Evolutionary conservation across 78 protist genomes (phyloP).

Genomic region (Tieghemostelium lacteum): DNA sequence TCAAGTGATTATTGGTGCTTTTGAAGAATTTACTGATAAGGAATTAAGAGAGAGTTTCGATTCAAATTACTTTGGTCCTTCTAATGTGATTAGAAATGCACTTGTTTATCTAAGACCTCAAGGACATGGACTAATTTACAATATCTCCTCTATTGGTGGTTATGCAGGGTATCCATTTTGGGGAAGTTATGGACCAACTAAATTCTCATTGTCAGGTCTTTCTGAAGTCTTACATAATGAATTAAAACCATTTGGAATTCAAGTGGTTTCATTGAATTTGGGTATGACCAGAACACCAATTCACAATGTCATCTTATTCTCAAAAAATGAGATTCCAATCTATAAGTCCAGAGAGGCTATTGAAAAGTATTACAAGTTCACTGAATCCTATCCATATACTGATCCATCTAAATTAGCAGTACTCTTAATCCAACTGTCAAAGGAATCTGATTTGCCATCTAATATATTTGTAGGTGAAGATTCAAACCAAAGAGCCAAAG

Average conservation of each 20-base stretch:
- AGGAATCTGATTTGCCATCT: background rate
- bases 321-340: background rate
- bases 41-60: background rate
- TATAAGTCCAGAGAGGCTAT: background rate
- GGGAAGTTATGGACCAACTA: conserved; percentile 7
- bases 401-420: background rate
- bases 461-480: too few relatives aligned
- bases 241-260: conserved; percentile 40
- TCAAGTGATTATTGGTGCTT: background rate
- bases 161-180: background rate
- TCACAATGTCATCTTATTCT: too few relatives aligned
- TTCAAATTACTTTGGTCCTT: background rate
- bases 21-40: conserved; percentile 7
- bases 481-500: too few relatives aligned
- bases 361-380: too few relatives aligned
- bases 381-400: too few relatives aligned
- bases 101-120: background rate
- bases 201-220: background rate
- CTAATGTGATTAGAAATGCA: background rate
- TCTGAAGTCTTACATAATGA: conserved; percentile 19
- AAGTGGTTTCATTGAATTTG: conserved; percentile 24
- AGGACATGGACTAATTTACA: background rate
- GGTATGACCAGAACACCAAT: too few relatives aligned
- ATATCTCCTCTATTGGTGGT: background rate
- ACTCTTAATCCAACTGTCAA: background rate